Evolutionary conservation across 2,329 filamentous ascomycete genomes (phyloP).

Genomic region (Ceratocystis papillata): DNA sequence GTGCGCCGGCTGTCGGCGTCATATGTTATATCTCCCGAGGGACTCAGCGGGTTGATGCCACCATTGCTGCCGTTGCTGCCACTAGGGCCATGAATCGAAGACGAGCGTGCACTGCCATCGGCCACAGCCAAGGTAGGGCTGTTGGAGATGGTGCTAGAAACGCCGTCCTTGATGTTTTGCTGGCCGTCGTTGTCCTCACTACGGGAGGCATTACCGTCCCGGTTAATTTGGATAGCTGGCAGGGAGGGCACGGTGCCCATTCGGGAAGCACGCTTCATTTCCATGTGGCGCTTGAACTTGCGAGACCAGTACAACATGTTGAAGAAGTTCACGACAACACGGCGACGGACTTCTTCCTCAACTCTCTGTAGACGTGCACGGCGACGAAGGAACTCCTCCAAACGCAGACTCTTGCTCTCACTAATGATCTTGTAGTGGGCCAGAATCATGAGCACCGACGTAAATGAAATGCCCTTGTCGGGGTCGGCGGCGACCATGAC

Average conservation of each 20-base stretch:
- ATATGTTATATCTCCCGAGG: slow-evolving; percentile 28
- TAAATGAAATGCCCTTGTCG: slow-evolving; percentile 82
- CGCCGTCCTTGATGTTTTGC: slow-evolving; percentile 5
- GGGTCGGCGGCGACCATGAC: slow-evolving; percentile 87
- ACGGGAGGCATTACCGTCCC: slow-evolving; percentile 40
- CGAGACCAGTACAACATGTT: slow-evolving; percentile 85
- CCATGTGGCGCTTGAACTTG: slow-evolving; percentile 64
- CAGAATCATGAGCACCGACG: slow-evolving; percentile 82
- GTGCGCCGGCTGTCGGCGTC: slow-evolving; percentile 32
- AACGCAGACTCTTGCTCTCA: slow-evolving; percentile 86
- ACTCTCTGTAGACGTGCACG: slow-evolving; percentile 84
- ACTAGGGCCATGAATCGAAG: slow-evolving; percentile 17
- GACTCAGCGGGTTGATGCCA: slow-evolving; percentile 18
- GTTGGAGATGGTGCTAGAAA: slow-evolving; percentile 15
- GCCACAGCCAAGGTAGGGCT: slow-evolving; percentile 21
- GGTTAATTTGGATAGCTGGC: slow-evolving; percentile 83
- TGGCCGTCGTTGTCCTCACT: neutral
- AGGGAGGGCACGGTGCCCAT: slow-evolving; percentile 71
- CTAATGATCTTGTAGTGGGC: slow-evolving; percentile 98
- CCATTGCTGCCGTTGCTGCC: neutral
- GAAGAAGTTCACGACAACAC: slow-evolving; percentile 88
- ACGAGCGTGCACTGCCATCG: slow-evolving; percentile 7
- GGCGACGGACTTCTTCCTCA: slow-evolving; percentile 83
- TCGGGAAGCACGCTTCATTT: slow-evolving; percentile 60
- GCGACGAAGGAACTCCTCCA: slow-evolving; percentile 89